Base-by-base conservation (phyloP, 1,284 basidiomycete species). In the Erythrobasidium hasegawianum region DNA sequence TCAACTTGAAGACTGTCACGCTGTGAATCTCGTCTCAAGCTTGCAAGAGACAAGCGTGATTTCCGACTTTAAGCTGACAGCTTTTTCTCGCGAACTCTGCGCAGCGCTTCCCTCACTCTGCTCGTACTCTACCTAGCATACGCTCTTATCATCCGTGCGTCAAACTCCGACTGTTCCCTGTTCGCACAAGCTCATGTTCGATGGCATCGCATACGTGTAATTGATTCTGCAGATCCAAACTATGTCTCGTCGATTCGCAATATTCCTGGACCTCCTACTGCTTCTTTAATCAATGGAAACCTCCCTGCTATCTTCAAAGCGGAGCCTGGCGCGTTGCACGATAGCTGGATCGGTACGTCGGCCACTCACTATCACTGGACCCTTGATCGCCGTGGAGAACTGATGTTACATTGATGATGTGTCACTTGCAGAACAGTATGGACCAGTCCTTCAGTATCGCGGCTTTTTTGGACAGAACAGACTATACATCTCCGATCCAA, bases 401-500 rank as follows among this genome's bases (percentile, higher is more conserved):
- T n/a, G n/a, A n/a, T n/a, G n/a, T n/a, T n/a, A 33, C 33, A 33
- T 33, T 33, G 33, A 33, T 33, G 33, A 33, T 11, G 33, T 33
- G 33, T 47, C 45, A 14, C n/a, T 18, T 8, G n/a, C 39, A 64
- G 59, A 64, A 22, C 47, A 68, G 39, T 68, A 57, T 38, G 66
- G 66, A 47, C 53, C 27, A 1, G 54, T 57, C 33, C 20, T 58
- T 2, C 59, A 56, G 45, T 68, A 68, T 39, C 41, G 54, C 5
- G 45, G 26, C 11, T 62, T 62, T 24, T 26, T 57, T 7, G 50
- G 67, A 47, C 82, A 81, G 0, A 77, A 77, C 65, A 78, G 85
- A 18, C 79, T 88, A 59, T 79, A 85, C 76, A 84, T 84, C 16
- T 82, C 80, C 43, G 86, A 88, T 75, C 82, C 82, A 0, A 76